Conservation (phyloP, 345 rosid genomes). For the Arabis alpina region DNA sequence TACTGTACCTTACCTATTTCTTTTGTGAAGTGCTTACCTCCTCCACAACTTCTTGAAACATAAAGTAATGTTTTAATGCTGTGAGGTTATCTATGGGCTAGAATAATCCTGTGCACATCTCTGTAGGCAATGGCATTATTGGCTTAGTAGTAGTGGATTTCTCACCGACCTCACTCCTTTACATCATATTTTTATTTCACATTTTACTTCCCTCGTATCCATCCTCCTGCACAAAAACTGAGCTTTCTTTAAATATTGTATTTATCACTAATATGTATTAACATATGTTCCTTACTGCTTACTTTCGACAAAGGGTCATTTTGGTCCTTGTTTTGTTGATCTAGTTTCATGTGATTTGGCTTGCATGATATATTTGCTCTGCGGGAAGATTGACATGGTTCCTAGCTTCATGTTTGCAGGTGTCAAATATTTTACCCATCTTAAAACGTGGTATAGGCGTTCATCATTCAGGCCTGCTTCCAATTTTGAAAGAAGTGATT, state of each 20-base stretch:
- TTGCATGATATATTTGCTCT: slow-evolving; percentile 10
- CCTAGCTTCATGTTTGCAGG: slow-evolving; percentile 53
- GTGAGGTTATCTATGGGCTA: not conserved
- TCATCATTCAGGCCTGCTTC: slow-evolving; percentile 99
- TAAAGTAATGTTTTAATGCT: not conserved
- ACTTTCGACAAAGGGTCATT: not conserved
- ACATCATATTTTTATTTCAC: not conserved
- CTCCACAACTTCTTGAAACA: slow-evolving; percentile 3
- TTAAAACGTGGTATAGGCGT: slow-evolving; percentile 98
- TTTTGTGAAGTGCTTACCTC: not conserved
- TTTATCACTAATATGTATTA: not conserved
- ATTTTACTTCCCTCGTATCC: slow-evolving; percentile 11
- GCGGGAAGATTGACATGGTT: slow-evolving; percentile 25
- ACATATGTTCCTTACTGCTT: slow-evolving; percentile 12
- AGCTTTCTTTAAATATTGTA: not conserved
- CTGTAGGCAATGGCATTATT: not conserved
- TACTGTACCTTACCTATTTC: slow-evolving; percentile 12
- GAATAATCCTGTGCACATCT: not conserved
- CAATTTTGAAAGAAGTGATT: slow-evolving; percentile 95
- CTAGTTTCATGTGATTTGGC: slow-evolving; percentile 15
- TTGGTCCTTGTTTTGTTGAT: slow-evolving; percentile 6
- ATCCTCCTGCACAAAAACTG: slow-evolving; percentile 1
- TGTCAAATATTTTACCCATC: slow-evolving; percentile 90
- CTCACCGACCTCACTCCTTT: not conserved
- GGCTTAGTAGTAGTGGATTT: not conserved